phyloP scores from a whole-genome alignment of 495 filamentous ascomycete genomes.

The Coniosporium apollinis region DNA sequence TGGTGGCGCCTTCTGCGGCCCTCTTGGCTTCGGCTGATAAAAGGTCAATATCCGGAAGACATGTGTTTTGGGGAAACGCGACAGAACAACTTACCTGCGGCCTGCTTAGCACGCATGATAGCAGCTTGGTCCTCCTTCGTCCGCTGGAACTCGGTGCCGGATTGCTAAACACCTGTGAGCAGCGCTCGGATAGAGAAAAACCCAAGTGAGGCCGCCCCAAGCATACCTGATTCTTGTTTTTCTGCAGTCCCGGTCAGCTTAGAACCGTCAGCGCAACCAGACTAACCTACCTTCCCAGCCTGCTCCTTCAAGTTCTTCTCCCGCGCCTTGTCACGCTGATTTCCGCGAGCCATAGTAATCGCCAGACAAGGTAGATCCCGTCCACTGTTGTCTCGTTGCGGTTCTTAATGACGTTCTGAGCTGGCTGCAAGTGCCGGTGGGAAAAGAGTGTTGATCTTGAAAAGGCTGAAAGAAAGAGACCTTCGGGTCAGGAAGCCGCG shows the following conservation, averaged over 20 bases:
- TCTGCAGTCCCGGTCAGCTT: slow-evolving; percentile 31
- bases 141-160: slow-evolving; percentile 51
- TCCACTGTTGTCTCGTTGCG: too few relatives aligned
- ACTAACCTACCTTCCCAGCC: slow-evolving; percentile 35
- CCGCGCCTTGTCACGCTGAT: slow-evolving; percentile 80
- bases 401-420: too few relatives aligned
- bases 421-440: too few relatives aligned
- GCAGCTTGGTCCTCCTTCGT: slow-evolving; percentile 61
- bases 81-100: slow-evolving; percentile 50
- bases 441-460: too few relatives aligned
- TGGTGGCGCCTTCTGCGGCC: slow-evolving; percentile 9
- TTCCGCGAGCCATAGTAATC: slow-evolving; percentile 64
- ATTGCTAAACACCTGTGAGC: slow-evolving; percentile 13
- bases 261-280: too few relatives aligned
- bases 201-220: too few relatives aligned
- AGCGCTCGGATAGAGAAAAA: slow-evolving; percentile 17
- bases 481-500: too few relatives aligned
- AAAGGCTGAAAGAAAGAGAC: too few relatives aligned
- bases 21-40: slow-evolving; percentile 16
- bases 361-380: too few relatives aligned
- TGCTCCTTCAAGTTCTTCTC: slow-evolving; percentile 61
- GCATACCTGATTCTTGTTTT: slow-evolving; percentile 36
- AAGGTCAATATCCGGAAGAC: slow-evolving; percentile 1
- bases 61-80: not conserved
- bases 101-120: slow-evolving; percentile 86